Percentiles rank a stretch among this genome's conserved stretches.
phyloP scores from a whole-genome alignment of 805 yeast genomes.

The Ogataea nonfermentans region DNA sequence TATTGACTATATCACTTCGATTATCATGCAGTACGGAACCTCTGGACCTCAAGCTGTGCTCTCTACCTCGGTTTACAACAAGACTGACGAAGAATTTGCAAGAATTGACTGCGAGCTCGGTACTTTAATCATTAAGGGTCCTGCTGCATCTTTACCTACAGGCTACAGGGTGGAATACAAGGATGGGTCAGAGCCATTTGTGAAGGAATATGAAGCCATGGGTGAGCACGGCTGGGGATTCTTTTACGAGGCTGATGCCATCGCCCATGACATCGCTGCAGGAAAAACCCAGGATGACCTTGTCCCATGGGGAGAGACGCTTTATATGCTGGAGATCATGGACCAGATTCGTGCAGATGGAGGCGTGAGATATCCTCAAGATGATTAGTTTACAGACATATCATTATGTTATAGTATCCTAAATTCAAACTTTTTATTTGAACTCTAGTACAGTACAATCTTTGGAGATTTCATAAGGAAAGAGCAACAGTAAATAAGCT shows the following conservation, averaged over 20 bases:
- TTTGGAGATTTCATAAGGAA: too few relatives aligned
- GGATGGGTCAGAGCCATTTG: constrained; percentile 25
- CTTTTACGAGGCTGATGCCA: constrained; percentile 54
- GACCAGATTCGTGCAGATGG: constrained; percentile 44
- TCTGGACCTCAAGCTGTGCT: constrained; percentile 42
- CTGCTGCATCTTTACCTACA: constrained; percentile 21
- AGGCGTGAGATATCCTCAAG: constrained; percentile 43
- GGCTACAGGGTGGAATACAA: constrained; percentile 33
- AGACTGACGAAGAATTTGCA: constrained; percentile 8
- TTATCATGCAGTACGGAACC: constrained; percentile 31
- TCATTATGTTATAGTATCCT: not conserved
- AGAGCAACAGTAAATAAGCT: too few relatives aligned
- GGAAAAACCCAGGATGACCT: constrained; percentile 38
- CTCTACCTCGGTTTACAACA: constrained; percentile 23
- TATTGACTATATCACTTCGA: constrained; percentile 40
- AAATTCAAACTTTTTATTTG: too few relatives aligned
- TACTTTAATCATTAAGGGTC: constrained; percentile 14
- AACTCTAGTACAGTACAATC: too few relatives aligned
- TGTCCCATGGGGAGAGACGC: constrained; percentile 45
- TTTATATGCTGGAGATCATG: constrained; percentile 45
- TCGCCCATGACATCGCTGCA: constrained; percentile 42
- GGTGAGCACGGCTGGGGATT: constrained; percentile 40
- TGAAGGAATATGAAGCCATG: constrained; percentile 30
- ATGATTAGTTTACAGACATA: constrained; percentile 8
- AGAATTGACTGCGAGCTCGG: constrained; percentile 21